Evolutionary conservation across 75 land plant species (phyloP).

Genomic region (Adiantum capillusveneris): DNA sequence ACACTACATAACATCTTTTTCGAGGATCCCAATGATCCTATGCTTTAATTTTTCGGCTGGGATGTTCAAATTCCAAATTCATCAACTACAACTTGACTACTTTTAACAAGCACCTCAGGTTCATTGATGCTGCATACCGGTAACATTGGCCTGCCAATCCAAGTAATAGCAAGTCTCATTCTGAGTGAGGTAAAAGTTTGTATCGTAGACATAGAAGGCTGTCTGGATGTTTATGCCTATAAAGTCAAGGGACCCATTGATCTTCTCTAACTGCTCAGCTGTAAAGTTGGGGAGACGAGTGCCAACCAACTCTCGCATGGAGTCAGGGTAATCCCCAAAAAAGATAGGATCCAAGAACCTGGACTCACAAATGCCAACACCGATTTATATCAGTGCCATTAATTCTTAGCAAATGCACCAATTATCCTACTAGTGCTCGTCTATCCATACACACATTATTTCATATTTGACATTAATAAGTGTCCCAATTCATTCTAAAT

Average conservation of each 20-base stretch:
- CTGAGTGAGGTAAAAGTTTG: neutral
- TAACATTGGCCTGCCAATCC: neutral
- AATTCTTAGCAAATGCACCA: neutral
- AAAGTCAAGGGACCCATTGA: constrained; percentile 22
- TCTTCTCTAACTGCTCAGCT: neutral
- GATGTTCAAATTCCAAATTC: too few relatives aligned
- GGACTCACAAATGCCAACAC: neutral
- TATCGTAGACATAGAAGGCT: constrained; percentile 8
- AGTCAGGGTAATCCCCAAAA: constrained; percentile 20
- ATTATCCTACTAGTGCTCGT: too few relatives aligned
- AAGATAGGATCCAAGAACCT: constrained; percentile 25
- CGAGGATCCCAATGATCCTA: too few relatives aligned
- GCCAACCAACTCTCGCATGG: constrained; percentile 11
- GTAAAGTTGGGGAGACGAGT: constrained; percentile 16
- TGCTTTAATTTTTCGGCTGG: too few relatives aligned
- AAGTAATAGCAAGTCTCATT: neutral
- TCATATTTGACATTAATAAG: too few relatives aligned
- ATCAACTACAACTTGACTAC: too few relatives aligned
- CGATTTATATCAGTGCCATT: neutral
- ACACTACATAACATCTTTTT: too few relatives aligned
- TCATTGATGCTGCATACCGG: neutral
- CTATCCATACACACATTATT: too few relatives aligned
- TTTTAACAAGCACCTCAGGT: too few relatives aligned
- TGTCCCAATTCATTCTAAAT: too few relatives aligned
- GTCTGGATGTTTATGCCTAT: constrained; percentile 22